Evolutionary conservation across 768 basidiomycete genomes (phyloP).

Genomic region (Collybia mongolica): DNA sequence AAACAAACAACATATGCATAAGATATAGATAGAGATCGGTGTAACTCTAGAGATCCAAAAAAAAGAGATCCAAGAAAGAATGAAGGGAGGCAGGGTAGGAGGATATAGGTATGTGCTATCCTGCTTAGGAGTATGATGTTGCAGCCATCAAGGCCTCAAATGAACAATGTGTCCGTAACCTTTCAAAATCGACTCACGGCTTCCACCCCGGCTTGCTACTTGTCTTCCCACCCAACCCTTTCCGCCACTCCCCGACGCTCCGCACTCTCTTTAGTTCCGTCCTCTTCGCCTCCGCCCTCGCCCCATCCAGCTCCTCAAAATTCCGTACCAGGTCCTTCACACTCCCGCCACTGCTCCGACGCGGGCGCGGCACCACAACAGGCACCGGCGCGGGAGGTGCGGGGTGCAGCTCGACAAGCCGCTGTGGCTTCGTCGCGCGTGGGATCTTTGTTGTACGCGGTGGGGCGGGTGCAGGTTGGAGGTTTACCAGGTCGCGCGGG

Average conservation of each 20-base stretch:
- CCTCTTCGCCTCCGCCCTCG: slow-evolving; percentile 27
- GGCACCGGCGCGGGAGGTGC: slow-evolving; percentile 22
- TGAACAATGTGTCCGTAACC: no score
- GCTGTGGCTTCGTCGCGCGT: slow-evolving; percentile 33
- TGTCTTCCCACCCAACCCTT: neutral
- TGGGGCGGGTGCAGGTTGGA: slow-evolving; percentile 54
- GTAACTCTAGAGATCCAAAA: no score
- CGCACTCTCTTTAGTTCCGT: slow-evolving; percentile 28
- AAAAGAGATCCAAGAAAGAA: no score
- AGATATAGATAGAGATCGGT: no score
- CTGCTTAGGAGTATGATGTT: no score
- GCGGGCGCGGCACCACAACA: slow-evolving; percentile 26
- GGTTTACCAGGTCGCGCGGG: slow-evolving; percentile 65
- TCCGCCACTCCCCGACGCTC: slow-evolving; percentile 34
- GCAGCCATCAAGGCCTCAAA: no score
- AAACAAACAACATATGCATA: no score
- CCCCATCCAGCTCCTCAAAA: slow-evolving; percentile 47
- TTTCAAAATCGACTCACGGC: slow-evolving; percentile 10
- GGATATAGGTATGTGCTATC: no score
- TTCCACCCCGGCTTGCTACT: slow-evolving; percentile 14
- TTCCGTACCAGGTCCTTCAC: slow-evolving; percentile 70
- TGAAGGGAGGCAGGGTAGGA: no score
- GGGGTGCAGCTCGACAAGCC: slow-evolving; percentile 56
- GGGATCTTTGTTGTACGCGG: slow-evolving; percentile 42
- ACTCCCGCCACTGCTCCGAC: slow-evolving; percentile 66